These are phyloP conservation scores for Monosporozyma solicola DNA, from an alignment of 805 yeast genomes.

Conservation along the genomic window DNA sequence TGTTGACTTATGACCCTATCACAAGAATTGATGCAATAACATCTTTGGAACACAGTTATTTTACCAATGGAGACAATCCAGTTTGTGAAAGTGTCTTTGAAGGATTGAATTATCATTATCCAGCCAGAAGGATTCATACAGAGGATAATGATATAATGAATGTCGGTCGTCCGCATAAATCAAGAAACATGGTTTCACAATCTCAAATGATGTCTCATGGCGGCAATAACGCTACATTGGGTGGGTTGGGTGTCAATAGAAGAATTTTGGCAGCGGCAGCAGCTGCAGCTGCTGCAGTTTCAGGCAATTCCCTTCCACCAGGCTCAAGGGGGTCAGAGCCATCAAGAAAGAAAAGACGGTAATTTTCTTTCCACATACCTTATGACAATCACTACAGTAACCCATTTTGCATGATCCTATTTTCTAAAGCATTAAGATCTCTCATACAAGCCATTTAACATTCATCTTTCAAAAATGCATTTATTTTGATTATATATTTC, in stretches of 20 bases:
- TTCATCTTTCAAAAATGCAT: not conserved
- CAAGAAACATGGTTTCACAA: constrained; percentile 14
- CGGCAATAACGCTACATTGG: constrained; percentile 20
- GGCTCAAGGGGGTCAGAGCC: constrained; percentile 19
- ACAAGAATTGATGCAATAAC: constrained; percentile 68
- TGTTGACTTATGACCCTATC: constrained; percentile 79
- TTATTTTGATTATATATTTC: not conserved
- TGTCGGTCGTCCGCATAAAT: constrained; percentile 19
- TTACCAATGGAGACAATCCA: constrained; percentile 50
- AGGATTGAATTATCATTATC: constrained; percentile 64
- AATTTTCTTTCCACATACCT: not conserved
- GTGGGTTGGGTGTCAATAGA: constrained; percentile 30
- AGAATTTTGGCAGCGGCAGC: constrained; percentile 33
- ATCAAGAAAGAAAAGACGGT: constrained; percentile 23
- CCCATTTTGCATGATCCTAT: not conserved
- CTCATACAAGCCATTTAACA: not conserved
- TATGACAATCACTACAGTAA: not conserved
- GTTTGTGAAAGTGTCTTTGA: constrained; percentile 75
- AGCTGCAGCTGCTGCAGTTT: constrained; percentile 32
- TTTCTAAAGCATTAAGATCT: not conserved
- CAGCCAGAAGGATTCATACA: constrained; percentile 75
- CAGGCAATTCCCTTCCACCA: constrained; percentile 17
- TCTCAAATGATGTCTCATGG: constrained; percentile 16
- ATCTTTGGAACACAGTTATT: constrained; percentile 71
- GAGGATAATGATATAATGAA: constrained; percentile 71